These are phyloP conservation scores for Trichoderma atrobrunneum DNA, from an alignment of 2,329 filamentous ascomycete species.

Conservation along the genomic window DNA sequence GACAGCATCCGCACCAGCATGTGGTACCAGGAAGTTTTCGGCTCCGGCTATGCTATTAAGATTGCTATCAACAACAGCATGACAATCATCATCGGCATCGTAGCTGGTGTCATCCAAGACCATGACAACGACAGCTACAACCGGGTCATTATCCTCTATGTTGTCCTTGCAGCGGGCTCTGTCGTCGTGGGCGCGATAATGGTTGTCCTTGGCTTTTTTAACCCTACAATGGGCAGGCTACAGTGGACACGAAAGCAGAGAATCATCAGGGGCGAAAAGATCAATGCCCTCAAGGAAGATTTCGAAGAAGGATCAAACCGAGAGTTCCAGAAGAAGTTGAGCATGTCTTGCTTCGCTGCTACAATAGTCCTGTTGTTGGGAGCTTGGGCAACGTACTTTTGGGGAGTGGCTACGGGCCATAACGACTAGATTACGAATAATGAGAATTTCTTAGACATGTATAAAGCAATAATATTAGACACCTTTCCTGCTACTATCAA, in stretches of 20 bases:
- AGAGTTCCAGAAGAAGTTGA: constrained; percentile 41
- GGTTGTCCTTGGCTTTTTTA: constrained; percentile 37
- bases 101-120: constrained; percentile 59
- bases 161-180: constrained; percentile 49
- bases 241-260: constrained; percentile 59
- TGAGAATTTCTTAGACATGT: not conserved
- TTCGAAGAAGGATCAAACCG: constrained; percentile 37
- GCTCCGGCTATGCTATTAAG: constrained; percentile 58
- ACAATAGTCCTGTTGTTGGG: constrained; percentile 49
- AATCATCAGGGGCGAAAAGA: constrained; percentile 41
- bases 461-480: not conserved
- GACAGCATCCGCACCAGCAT: constrained; percentile 59
- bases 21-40: constrained; percentile 59
- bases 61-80: constrained; percentile 62
- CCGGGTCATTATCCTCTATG: constrained; percentile 54
- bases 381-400: constrained; percentile 56
- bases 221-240: constrained; percentile 45
- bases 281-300: constrained; percentile 42
- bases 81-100: constrained; percentile 58
- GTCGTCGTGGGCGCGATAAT: constrained; percentile 44
- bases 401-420: constrained; percentile 56
- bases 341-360: constrained; percentile 41
- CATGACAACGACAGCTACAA: constrained; percentile 54
- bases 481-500: not conserved
- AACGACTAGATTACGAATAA: constrained; percentile 28